Percentiles rank a stretch among this genome's conserved stretches.
Evolutionary conservation across 2,329 filamentous ascomycete genomes (phyloP).

Genomic region (Thelonectria olida): DNA sequence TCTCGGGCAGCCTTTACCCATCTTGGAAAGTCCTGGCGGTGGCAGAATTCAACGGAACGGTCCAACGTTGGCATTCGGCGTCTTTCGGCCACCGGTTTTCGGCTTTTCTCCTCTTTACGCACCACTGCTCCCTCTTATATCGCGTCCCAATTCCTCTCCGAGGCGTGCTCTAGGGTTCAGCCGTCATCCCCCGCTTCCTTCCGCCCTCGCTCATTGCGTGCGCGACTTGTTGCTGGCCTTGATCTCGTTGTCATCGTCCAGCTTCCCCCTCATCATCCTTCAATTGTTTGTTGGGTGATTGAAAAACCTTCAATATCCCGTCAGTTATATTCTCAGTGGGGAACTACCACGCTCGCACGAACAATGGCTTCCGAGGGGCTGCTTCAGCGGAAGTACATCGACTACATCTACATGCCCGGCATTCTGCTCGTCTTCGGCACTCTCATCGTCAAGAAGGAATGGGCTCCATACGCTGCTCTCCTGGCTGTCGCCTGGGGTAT

Average conservation of each 20-base stretch:
- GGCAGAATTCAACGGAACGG: conserved; percentile 25
- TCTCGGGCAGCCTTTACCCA: conserved; percentile 4
- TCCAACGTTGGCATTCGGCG: conserved; percentile 16
- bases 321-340: conserved; percentile 27
- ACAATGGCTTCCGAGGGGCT: conserved; percentile 43
- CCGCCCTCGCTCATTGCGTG: conserved; percentile 1
- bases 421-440: conserved; percentile 80
- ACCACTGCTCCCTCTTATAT: conserved; percentile 14
- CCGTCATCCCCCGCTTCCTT: conserved; percentile 1
- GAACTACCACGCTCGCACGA: conserved; percentile 21
- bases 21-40: conserved; percentile 13
- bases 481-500: conserved; percentile 73
- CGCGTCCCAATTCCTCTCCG: conserved; percentile 8
- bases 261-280: background rate
- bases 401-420: conserved; percentile 87
- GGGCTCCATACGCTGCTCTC: conserved; percentile 74
- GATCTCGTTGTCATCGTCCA: conserved; percentile 5
- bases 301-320: conserved; percentile 21
- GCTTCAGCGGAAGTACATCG: conserved; percentile 71
- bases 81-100: conserved; percentile 24
- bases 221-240: conserved; percentile 5
- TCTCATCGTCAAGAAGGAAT: conserved; percentile 81
- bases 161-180: conserved; percentile 16
- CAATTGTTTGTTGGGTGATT: background rate
- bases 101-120: conserved; percentile 23